These are phyloP conservation scores for Emiliania huxleyi DNA, from an alignment of 78 protist species.

Conservation along the genomic window DNA sequence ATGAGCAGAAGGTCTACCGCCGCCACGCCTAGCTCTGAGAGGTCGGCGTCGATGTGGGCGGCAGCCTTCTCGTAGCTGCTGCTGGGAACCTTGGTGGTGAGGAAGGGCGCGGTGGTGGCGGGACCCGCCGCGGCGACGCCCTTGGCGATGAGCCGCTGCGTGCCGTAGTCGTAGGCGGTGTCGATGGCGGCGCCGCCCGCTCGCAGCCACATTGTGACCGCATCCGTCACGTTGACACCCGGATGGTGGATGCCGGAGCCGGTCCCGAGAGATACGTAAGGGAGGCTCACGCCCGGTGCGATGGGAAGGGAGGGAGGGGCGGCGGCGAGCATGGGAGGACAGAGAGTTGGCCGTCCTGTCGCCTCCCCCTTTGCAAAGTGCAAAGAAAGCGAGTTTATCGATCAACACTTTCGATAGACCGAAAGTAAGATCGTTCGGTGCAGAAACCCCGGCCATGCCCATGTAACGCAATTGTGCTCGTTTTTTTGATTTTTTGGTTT, in stretches of 20 bases:
- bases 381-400: too few species aligned
- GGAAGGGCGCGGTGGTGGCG: not conserved
- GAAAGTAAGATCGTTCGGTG: too few species aligned
- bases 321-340: not conserved
- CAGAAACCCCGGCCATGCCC: too few species aligned
- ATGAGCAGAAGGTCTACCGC: not conserved
- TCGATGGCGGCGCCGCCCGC: not conserved
- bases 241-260: not conserved
- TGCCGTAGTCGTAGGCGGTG: not conserved
- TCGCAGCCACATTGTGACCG: not conserved
- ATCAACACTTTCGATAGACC: too few species aligned
- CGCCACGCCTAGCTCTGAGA: not conserved
- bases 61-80: not conserved
- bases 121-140: not conserved
- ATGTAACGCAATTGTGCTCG: too few species aligned
- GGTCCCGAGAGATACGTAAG: not conserved
- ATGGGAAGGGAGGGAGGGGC: not conserved
- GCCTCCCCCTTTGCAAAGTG: too few species aligned
- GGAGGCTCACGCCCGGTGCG: not conserved
- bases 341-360: too few species aligned
- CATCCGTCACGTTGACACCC: not conserved
- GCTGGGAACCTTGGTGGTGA: slow-evolving; percentile 18
- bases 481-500: too few species aligned
- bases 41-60: not conserved
- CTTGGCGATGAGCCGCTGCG: not conserved